Conservation (phyloP, 108 stramenopile genomes). For the Skeletonema tropicum region DNA sequence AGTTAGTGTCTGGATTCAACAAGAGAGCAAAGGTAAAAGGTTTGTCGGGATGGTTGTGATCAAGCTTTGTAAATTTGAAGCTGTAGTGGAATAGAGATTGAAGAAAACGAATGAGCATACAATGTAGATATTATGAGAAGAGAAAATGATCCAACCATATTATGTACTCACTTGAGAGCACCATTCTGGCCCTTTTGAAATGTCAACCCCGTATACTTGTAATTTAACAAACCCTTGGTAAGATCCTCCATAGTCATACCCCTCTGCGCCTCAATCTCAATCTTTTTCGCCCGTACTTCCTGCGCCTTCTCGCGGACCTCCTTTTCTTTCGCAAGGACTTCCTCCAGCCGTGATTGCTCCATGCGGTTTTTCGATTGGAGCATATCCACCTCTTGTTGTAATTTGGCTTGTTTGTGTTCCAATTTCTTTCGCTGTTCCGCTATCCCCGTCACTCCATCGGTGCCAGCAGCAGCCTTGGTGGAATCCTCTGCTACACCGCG, state of each 20-base stretch:
- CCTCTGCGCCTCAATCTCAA: conserved; percentile 24
- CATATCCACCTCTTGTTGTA: conserved; percentile 15
- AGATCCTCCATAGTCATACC: conserved; percentile 41
- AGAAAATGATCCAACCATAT: background rate
- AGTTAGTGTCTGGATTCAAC: conserved; percentile 20
- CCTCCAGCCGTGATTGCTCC: conserved; percentile 27
- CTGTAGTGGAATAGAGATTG: background rate
- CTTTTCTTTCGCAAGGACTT: conserved; percentile 21
- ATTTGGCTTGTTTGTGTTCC: conserved; percentile 18
- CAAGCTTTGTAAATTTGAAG: conserved; percentile 32
- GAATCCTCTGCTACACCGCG: conserved; percentile 7
- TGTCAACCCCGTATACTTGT: conserved; percentile 40
- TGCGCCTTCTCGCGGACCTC: conserved; percentile 16
- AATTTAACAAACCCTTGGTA: conserved; percentile 45
- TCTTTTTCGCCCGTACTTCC: conserved; percentile 29
- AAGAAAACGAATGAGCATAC: background rate
- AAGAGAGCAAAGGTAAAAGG: conserved; percentile 22
- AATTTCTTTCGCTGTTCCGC: conserved; percentile 22
- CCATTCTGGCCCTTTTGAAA: conserved; percentile 38
- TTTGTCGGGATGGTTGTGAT: conserved; percentile 10
- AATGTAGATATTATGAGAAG: background rate
- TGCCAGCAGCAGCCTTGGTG: background rate
- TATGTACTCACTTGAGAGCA: conserved; percentile 21
- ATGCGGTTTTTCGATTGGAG: conserved; percentile 13
- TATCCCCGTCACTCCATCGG: background rate